Percentiles rank a stretch among this genome's conserved stretches.
phyloP scores from a whole-genome alignment of 331 rosid genomes.

The Arachis monticola region DNA sequence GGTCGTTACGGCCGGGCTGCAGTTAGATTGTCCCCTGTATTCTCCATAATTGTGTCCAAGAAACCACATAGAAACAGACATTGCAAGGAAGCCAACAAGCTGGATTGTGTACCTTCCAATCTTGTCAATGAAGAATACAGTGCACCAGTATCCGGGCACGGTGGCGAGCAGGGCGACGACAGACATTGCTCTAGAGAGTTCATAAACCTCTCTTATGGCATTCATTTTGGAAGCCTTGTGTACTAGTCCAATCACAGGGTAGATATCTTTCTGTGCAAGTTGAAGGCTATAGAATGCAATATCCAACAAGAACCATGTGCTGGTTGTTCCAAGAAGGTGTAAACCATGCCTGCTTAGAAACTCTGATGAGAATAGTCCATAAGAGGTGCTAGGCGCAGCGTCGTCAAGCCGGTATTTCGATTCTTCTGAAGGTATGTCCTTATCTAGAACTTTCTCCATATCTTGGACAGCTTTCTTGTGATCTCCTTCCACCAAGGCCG shows the following conservation, averaged over 20 bases:
- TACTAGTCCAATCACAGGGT: slow-evolving; percentile 62
- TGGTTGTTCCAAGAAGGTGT: slow-evolving; percentile 67
- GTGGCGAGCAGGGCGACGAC: slow-evolving; percentile 66
- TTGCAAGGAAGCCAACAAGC: slow-evolving; percentile 59
- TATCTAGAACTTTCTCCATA: slow-evolving; percentile 65
- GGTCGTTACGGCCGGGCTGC: slow-evolving; percentile 14
- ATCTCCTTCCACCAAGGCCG: slow-evolving; percentile 70
- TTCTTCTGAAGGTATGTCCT: slow-evolving; percentile 39
- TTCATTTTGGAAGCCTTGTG: slow-evolving; percentile 56
- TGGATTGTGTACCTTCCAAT: slow-evolving; percentile 70
- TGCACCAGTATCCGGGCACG: slow-evolving; percentile 79
- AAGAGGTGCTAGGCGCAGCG: slow-evolving; percentile 28
- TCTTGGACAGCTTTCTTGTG: slow-evolving; percentile 53
- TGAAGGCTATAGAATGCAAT: slow-evolving; percentile 78
- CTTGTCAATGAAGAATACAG: slow-evolving; percentile 59
- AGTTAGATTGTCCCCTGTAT: slow-evolving; percentile 7
- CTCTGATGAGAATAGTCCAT: slow-evolving; percentile 56
- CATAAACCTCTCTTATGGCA: slow-evolving; percentile 66
- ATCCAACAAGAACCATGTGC: slow-evolving; percentile 75
- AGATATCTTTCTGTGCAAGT: slow-evolving; percentile 67
- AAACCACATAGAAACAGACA: slow-evolving; percentile 56
- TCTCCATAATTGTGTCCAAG: slow-evolving; percentile 47
- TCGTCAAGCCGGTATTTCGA: slow-evolving; percentile 7
- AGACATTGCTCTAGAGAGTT: slow-evolving; percentile 65
- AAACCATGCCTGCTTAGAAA: slow-evolving; percentile 57